phyloP scores from a whole-genome alignment of 2,329 filamentous ascomycete genomes.

The Fusarium albidum region DNA sequence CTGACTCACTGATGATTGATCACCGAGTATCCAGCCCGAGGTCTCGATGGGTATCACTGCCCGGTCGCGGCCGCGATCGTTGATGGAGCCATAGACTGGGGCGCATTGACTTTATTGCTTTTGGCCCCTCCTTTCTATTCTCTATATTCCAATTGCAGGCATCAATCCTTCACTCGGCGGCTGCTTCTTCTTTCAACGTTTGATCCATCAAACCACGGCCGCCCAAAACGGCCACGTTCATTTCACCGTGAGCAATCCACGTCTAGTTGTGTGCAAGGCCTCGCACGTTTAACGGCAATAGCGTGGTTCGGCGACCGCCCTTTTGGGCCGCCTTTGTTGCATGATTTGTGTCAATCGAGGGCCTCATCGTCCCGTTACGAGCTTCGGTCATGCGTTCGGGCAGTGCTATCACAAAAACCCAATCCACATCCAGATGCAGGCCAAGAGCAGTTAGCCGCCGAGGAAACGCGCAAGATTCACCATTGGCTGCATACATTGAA shows the following conservation, averaged over 20 bases:
- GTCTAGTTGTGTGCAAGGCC: neutral
- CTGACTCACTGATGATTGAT: too few species aligned
- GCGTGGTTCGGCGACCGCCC: slow-evolving; percentile 19
- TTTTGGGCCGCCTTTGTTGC: slow-evolving; percentile 30
- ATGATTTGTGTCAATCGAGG: slow-evolving; percentile 37
- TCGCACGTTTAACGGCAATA: slow-evolving; percentile 16
- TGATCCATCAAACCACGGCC: slow-evolving; percentile 31
- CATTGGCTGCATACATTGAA: slow-evolving; percentile 31
- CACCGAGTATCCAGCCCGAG: too few species aligned
- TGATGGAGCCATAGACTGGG: slow-evolving; percentile 8
- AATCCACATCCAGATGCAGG: slow-evolving; percentile 17
- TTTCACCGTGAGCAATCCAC: slow-evolving; percentile 5
- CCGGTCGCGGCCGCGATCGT: slow-evolving; percentile 2
- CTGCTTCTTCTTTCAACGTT: slow-evolving; percentile 4
- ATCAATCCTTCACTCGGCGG: neutral
- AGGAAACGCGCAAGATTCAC: slow-evolving; percentile 20
- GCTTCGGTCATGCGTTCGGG: slow-evolving; percentile 32
- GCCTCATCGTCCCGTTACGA: slow-evolving; percentile 28
- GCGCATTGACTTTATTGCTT: slow-evolving; percentile 11
- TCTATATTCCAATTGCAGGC: neutral
- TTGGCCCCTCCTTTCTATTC: slow-evolving; percentile 4
- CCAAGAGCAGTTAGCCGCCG: slow-evolving; percentile 40
- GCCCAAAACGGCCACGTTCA: slow-evolving; percentile 10
- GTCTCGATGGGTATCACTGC: too few species aligned
- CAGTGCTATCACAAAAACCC: slow-evolving; percentile 34